Evolutionary conservation across 2,329 filamentous ascomycete species (phyloP), one percentile per base, ranked within the genome.

Genomic region (Bipolaris zeicola): DNA sequence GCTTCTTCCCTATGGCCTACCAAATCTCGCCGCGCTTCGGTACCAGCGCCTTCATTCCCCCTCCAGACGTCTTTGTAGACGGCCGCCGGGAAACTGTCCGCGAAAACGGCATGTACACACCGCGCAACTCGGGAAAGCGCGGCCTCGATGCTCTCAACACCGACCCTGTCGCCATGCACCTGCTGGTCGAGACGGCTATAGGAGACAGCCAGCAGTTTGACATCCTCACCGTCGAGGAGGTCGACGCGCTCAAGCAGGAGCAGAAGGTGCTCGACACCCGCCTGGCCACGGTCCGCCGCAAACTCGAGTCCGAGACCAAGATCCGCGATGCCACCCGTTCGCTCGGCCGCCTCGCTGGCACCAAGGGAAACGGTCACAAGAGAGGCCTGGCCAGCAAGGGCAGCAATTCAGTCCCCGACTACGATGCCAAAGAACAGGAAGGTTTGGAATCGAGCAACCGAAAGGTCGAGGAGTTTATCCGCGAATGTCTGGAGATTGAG

Each of bases 141-240:
- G 66, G 62, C 55, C 73, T 72, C 14, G 71, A 71, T 8, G 58
- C 63, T 33, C 61, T 75, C 37, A 68, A 72, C 57, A 81, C 78
- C 62, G 86, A 88, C 67, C 83, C 83, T 0, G 83, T 99, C 42
- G 89, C 92, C 67, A 88, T 96, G 74, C 96, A 98, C 75, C 81
- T 99, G 44, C 84, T 99, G 56, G 93, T 95, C 60, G 94, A 98
- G 79, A 98, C 92, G 18, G 95, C 95, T 18, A 85, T 99, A 58
- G 86, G 88, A 57, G 95, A 99, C 77, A 96, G 92, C 79, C 89
- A 88, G 70, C 81, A 87, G 66, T 99, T 88, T 74, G 88, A 94
- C 71, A 88, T 99, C 22, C 76, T 99, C 59, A 91, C 93, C 0
- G 90, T 94, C 65, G 92, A 96, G 73, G 93, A 98, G 77, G 89